These are phyloP conservation scores for Colletotrichum tanaceti DNA, from an alignment of 2,329 filamentous ascomycete genomes.

Conservation along the genomic window DNA sequence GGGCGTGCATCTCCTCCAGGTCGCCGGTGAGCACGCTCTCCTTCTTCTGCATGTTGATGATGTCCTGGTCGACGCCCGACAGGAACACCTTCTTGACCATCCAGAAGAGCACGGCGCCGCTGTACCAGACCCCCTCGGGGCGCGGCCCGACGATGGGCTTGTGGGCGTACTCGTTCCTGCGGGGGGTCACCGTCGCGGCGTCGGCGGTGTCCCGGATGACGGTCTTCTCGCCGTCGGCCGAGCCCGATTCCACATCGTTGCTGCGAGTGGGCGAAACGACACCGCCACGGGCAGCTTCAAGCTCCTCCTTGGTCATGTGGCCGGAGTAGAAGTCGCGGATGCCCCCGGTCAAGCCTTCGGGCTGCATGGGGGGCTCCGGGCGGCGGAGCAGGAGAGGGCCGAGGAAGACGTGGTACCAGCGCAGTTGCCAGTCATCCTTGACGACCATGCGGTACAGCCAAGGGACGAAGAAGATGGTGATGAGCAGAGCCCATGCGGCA, in stretches of 20 bases:
- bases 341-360: constrained; percentile 49
- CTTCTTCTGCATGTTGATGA: constrained; percentile 47
- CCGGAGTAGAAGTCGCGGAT: constrained; percentile 64
- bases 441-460: constrained; percentile 66
- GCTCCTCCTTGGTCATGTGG: constrained; percentile 59
- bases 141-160: constrained; percentile 49
- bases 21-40: constrained; percentile 62
- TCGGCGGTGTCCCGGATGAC: constrained; percentile 45
- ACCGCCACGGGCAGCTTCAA: constrained; percentile 51
- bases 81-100: constrained; percentile 55
- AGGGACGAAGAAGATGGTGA: constrained; percentile 63
- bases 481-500: constrained; percentile 56
- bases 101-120: constrained; percentile 53
- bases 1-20: constrained; percentile 66
- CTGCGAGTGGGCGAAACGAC: constrained; percentile 18
- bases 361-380: constrained; percentile 49
- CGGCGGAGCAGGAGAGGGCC: constrained; percentile 61
- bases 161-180: constrained; percentile 10
- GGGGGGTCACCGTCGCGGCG: constrained; percentile 32
- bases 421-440: constrained; percentile 66
- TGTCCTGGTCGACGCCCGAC: constrained; percentile 54
- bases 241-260: constrained; percentile 44
- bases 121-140: constrained; percentile 54
- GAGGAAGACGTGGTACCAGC: constrained; percentile 60
- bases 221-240: constrained; percentile 46